Evolutionary conservation across 129 eudicot genomes (phyloP), one percentile per base, ranked within the genome.

Genomic region (Flaveria sonorensis): DNA sequence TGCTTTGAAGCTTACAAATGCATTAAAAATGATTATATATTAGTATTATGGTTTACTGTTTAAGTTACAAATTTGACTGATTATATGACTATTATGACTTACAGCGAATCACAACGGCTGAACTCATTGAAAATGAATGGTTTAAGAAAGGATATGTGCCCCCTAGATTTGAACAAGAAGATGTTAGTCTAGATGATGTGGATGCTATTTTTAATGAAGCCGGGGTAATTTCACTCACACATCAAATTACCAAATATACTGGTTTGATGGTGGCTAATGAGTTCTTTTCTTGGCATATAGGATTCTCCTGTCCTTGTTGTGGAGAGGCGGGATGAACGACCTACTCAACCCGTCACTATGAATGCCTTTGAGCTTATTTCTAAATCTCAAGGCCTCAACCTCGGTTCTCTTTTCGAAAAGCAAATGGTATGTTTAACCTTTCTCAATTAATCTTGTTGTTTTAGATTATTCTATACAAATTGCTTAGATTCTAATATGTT

Each of bases 321-420:
- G 82, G 99, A 92, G 74, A 88, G 89, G 82, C 89, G 91, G 42
- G 96, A 89, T 83, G 94, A 81, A 76, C 85, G 81, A 6, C 83
- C 96, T 43, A 4, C 92, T 3, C 73, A 90, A 67, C 99, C 99
- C 8, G 89, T 86, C 72, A 77, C 96, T 7, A 89, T 95, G 99
- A 95, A 95, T 76, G 99, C 99, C 7, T 95, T 95, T 79, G 99
- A 95, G 89, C 99, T 95, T 71, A 95, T 95, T 32, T 95, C 99
- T 20, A 95, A 89, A 50, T 95, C 99, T 50, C 99, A 95, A 88
- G 99, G 97, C 70, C 97, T 95, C 73, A 95, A 95, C 83, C 96
- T 95, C 55, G 82, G 97, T 71, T 81, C 92, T 52, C 96, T 94
- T 39, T 95, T 95, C 68, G 97, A 95, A 69, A 95, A 89, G 74